These are phyloP conservation scores for Aspergillus carlsbadensis DNA, from an alignment of 495 filamentous ascomycete genomes.

Conservation along the genomic window DNA sequence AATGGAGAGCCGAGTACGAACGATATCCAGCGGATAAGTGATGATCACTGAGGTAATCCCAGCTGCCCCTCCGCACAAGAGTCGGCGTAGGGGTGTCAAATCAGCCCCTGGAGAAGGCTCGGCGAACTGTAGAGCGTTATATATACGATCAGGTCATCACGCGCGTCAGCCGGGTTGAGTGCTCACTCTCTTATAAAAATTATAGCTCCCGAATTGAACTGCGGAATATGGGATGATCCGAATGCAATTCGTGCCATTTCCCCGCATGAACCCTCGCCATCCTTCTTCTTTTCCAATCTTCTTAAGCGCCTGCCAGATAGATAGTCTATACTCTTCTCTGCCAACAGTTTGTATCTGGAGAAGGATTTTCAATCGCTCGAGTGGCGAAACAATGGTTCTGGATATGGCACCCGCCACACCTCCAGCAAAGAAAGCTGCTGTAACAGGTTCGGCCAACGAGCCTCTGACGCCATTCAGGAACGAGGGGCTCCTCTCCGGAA, in stretches of 20 bases:
- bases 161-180: background rate
- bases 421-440: constrained; percentile 92
- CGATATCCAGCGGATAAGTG: constrained; percentile 89
- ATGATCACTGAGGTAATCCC: constrained; percentile 89
- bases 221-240: constrained; percentile 97
- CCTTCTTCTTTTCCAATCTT: constrained; percentile 98
- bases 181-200: constrained; percentile 90
- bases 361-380: constrained; percentile 96
- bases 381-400: constrained; percentile 90
- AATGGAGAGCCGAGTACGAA: constrained; percentile 91
- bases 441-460: constrained; percentile 63
- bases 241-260: constrained; percentile 97
- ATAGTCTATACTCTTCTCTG: constrained; percentile 87
- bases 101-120: constrained; percentile 68
- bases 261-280: constrained; percentile 93
- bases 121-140: constrained; percentile 56
- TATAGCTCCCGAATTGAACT: constrained; percentile 97
- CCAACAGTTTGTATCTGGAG: constrained; percentile 92
- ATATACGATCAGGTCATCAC: background rate
- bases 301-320: constrained; percentile 78
- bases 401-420: constrained; percentile 97
- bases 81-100: constrained; percentile 65
- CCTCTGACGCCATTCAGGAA: constrained; percentile 20
- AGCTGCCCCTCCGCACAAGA: constrained; percentile 82
- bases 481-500: constrained; percentile 14